Evolutionary conservation across 2,329 filamentous ascomycete species (phyloP).

Genomic region (Knoxdaviesia proteae): DNA sequence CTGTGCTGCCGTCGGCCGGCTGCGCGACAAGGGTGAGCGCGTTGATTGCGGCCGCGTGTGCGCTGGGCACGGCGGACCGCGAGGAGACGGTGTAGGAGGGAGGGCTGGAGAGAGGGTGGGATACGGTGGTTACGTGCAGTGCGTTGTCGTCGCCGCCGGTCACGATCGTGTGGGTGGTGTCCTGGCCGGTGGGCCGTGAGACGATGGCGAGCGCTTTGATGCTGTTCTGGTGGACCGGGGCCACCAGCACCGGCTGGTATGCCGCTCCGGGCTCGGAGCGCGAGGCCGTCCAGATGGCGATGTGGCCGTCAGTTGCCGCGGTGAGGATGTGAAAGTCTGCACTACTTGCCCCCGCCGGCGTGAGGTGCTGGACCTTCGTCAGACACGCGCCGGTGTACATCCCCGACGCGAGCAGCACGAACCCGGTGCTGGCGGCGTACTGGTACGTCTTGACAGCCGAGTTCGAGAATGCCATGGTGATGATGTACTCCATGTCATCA

Average conservation of each 20-base stretch:
- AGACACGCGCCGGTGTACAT: slow-evolving; percentile 55
- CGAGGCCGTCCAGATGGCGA: slow-evolving; percentile 34
- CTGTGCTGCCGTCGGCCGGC: background rate
- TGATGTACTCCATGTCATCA: slow-evolving; percentile 20
- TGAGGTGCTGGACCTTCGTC: slow-evolving; percentile 37
- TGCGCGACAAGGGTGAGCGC: slow-evolving; percentile 14
- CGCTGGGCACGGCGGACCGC: slow-evolving; percentile 21
- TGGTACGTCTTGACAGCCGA: slow-evolving; percentile 47
- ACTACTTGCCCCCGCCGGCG: slow-evolving; percentile 4
- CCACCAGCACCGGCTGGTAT: slow-evolving; percentile 12
- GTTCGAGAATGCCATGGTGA: slow-evolving; percentile 67
- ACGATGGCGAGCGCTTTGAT: slow-evolving; percentile 44
- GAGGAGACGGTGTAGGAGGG: slow-evolving; percentile 1
- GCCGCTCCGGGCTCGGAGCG: slow-evolving; percentile 4
- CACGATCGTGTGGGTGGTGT: slow-evolving; percentile 45
- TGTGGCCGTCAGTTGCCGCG: slow-evolving; percentile 61
- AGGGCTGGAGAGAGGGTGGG: background rate
- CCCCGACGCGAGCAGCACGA: slow-evolving; percentile 28
- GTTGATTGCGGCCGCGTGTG: slow-evolving; percentile 56
- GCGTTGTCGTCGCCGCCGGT: slow-evolving; percentile 84
- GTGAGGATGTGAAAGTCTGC: slow-evolving; percentile 27
- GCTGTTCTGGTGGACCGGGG: slow-evolving; percentile 54
- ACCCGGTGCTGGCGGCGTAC: slow-evolving; percentile 21
- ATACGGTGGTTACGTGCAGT: slow-evolving; percentile 15
- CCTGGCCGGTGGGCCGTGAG: slow-evolving; percentile 51